These are phyloP conservation scores for Podospora conica DNA, from an alignment of 495 filamentous ascomycete genomes.

Conservation along the genomic window DNA sequence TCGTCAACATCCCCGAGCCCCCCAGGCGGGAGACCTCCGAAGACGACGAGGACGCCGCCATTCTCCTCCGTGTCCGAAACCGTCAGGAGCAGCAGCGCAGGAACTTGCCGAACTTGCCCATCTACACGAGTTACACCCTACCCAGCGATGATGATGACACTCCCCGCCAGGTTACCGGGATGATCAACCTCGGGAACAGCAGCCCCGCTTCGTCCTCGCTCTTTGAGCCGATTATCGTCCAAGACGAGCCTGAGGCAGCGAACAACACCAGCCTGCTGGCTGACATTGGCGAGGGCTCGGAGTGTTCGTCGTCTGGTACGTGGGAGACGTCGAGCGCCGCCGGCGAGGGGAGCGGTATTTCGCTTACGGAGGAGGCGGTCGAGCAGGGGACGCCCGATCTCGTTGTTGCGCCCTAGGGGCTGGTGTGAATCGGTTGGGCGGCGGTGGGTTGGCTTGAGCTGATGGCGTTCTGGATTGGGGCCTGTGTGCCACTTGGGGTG, in stretches of 20 bases:
- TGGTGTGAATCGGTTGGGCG: not conserved
- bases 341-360: constrained; percentile 46
- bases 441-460: not conserved
- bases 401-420: constrained; percentile 1
- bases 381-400: constrained; percentile 44
- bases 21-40: too few relatives aligned
- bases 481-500: not conserved
- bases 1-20: too few relatives aligned
- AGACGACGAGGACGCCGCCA: too few relatives aligned
- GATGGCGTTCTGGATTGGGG: not conserved
- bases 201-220: not conserved
- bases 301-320: not conserved
- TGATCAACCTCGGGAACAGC: too few relatives aligned
- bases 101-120: too few relatives aligned
- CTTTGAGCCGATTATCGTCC: not conserved
- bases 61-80: too few relatives aligned
- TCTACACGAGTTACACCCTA: too few relatives aligned
- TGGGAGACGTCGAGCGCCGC: not conserved
- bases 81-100: too few relatives aligned
- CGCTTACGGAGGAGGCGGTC: constrained; percentile 53
- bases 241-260: not conserved
- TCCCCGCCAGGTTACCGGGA: too few relatives aligned
- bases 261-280: not conserved
- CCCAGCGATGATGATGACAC: too few relatives aligned
- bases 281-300: not conserved